Percentiles rank a stretch among this genome's conserved stretches.
Conservation (phyloP, 768 basidiomycete genomes). For the Boletus tylopilopsis region DNA sequence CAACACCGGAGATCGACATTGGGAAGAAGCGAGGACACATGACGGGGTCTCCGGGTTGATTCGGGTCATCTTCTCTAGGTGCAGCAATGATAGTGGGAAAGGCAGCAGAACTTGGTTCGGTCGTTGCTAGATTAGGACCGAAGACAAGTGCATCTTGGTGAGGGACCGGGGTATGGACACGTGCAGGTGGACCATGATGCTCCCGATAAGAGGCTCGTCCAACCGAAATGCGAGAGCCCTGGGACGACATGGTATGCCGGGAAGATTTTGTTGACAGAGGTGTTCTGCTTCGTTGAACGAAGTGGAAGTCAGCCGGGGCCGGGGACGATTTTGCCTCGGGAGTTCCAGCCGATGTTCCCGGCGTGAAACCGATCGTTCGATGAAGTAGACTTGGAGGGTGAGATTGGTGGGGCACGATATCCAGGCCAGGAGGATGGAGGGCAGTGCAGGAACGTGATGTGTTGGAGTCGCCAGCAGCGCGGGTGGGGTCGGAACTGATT, state of each 20-base stretch:
- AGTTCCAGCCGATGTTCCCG: background rate
- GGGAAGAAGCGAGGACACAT: too few relatives aligned
- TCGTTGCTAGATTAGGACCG: background rate
- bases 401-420: background rate
- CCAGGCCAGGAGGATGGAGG: background rate
- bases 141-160: background rate
- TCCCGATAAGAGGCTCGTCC: conserved; percentile 23
- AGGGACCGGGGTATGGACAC: conserved; percentile 6
- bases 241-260: conserved; percentile 13
- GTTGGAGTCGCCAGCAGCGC: background rate
- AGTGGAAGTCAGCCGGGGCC: background rate
- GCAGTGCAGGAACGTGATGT: background rate
- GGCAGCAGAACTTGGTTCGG: background rate
- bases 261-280: conserved; percentile 15
- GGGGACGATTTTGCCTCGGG: background rate
- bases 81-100: background rate
- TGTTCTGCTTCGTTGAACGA: conserved; percentile 4
- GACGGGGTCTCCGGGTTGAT: conserved; percentile 4
- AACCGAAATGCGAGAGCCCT: conserved; percentile 11
- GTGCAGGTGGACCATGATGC: conserved; percentile 15
- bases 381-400: conserved; percentile 1
- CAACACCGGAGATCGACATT: conserved; percentile 1
- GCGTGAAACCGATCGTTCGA: background rate
- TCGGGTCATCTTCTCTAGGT: conserved; percentile 5
- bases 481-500: background rate